These are phyloP conservation scores for Astragalus membranaceus DNA, from an alignment of 306 rosid species.

Conservation along the genomic window DNA sequence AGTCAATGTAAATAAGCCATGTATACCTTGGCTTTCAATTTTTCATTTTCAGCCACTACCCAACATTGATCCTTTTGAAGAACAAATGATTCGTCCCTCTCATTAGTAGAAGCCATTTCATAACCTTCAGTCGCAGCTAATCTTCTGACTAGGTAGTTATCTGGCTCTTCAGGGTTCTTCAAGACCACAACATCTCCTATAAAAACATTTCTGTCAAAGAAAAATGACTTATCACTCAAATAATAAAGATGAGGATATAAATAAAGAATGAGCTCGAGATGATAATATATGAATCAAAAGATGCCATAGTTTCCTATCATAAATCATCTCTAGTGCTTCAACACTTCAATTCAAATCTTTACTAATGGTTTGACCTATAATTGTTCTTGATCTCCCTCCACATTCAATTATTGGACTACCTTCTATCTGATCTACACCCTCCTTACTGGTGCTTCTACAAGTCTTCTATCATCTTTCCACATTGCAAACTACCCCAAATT, in stretches of 20 bases:
- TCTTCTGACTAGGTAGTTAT: constrained; percentile 71
- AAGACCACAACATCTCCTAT: constrained; percentile 95
- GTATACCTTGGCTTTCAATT: constrained; percentile 73
- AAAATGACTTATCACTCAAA: constrained; percentile 21
- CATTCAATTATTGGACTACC: background rate
- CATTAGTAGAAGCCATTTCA: constrained; percentile 82
- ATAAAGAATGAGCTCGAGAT: background rate
- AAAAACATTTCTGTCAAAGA: constrained; percentile 66
- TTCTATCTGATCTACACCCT: background rate
- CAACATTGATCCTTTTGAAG: constrained; percentile 90
- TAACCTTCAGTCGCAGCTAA: constrained; percentile 85
- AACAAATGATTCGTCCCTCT: constrained; percentile 70
- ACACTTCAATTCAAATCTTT: background rate
- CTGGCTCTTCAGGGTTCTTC: constrained; percentile 69
- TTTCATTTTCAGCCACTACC: constrained; percentile 83
- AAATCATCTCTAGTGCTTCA: background rate
- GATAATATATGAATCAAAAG: background rate
- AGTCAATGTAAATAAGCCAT: background rate
- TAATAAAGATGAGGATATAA: constrained; percentile 10
- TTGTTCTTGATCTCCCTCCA: background rate
- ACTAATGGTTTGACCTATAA: background rate
- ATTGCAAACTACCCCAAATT: background rate
- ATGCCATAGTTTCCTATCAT: background rate
- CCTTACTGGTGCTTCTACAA: background rate
- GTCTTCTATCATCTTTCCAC: background rate